Percentiles rank a stretch among this genome's conserved stretches.
Conservation (phyloP, 169 alveolate genomes). For the Babesia ovata region DNA sequence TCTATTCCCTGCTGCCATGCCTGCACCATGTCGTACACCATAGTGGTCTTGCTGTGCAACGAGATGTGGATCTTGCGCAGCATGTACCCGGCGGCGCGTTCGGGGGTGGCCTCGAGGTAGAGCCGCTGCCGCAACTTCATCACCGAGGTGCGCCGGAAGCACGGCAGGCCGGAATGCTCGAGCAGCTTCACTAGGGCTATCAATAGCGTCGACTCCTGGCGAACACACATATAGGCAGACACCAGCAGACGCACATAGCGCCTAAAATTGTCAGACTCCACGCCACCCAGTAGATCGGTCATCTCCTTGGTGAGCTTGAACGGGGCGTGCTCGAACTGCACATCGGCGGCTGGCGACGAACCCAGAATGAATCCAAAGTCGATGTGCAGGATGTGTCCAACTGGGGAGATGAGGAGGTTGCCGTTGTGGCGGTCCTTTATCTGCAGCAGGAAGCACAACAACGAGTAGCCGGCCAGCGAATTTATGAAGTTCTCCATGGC, state of each 20-base stretch:
- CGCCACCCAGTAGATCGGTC: conserved; percentile 92
- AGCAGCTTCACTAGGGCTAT: conserved; percentile 71
- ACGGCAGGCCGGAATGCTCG: conserved; percentile 91
- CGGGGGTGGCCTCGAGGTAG: conserved; percentile 68
- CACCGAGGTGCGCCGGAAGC: conserved; percentile 90
- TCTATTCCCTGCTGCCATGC: conserved; percentile 82
- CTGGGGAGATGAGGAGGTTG: conserved; percentile 89
- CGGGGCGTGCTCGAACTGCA: conserved; percentile 95
- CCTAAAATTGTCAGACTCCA: conserved; percentile 56
- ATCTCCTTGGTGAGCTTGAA: conserved; percentile 95
- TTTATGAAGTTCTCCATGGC: conserved; percentile 92
- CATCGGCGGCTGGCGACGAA: conserved; percentile 94
- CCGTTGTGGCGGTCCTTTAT: conserved; percentile 95
- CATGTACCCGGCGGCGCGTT: conserved; percentile 76
- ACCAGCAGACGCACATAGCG: conserved; percentile 59
- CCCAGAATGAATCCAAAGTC: conserved; percentile 97
- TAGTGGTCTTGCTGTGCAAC: conserved; percentile 77
- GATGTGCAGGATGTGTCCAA: conserved; percentile 95
- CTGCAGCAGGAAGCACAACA: conserved; percentile 82
- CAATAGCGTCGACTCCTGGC: conserved; percentile 32
- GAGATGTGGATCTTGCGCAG: conserved; percentile 72
- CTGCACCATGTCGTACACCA: conserved; percentile 81
- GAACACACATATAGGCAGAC: conserved; percentile 74
- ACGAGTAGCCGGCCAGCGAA: conserved; percentile 92
- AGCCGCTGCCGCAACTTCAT: conserved; percentile 77